Evolutionary conservation across 148 eudicot species (phyloP).

Genomic region (Silene conica): DNA sequence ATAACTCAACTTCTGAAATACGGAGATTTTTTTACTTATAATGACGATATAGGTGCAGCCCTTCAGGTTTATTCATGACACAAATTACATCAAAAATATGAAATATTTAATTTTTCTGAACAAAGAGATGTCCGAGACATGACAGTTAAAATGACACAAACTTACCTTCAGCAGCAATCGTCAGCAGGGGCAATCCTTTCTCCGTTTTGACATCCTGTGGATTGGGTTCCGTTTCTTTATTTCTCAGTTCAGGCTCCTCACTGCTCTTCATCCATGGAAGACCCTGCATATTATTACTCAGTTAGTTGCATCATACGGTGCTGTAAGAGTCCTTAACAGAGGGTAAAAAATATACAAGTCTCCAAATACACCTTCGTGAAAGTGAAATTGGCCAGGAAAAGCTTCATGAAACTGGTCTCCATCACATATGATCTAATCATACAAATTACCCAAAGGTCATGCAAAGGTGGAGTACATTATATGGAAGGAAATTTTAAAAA

Average conservation of each 20-base stretch:
- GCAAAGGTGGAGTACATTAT: no score
- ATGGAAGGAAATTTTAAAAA: no score
- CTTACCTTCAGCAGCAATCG: slow-evolving; percentile 15
- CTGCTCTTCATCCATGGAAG: slow-evolving; percentile 17
- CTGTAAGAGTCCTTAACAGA: slow-evolving; percentile 20
- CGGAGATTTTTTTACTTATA: no score
- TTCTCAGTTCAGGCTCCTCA: slow-evolving; percentile 20
- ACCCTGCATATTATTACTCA: slow-evolving; percentile 23
- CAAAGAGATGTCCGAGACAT: no score
- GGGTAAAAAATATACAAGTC: neutral
- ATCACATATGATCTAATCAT: neutral
- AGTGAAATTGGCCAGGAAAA: neutral
- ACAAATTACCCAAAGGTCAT: no score
- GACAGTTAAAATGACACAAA: neutral
- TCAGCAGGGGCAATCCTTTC: slow-evolving; percentile 13
- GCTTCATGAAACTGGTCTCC: slow-evolving; percentile 1
- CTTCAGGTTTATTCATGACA: no score
- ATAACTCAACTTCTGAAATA: no score
- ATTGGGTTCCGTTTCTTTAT: slow-evolving; percentile 11
- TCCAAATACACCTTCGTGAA: no score
- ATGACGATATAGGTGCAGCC: no score
- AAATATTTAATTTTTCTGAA: no score
- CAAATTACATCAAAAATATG: no score
- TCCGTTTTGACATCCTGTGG: slow-evolving; percentile 20
- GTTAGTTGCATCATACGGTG: slow-evolving; percentile 20